Base-by-base conservation (phyloP, 371 early-diverging fungal genomes). In the Chytridium lagenaria region DNA sequence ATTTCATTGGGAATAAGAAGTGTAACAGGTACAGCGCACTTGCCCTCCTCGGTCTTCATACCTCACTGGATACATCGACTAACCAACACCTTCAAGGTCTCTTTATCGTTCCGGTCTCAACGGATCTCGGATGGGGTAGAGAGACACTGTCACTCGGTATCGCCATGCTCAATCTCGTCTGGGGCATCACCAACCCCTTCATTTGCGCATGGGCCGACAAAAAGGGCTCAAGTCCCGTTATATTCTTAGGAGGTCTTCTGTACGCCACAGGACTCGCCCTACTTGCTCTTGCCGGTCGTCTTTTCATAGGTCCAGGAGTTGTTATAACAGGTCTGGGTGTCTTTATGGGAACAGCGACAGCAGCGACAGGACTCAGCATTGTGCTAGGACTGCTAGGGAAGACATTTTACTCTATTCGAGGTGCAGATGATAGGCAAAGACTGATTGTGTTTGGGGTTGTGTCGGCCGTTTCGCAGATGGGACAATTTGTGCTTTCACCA, bases 401-500 rank as follows among this genome's bases (percentile, higher is more conserved):
- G 33, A 40, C 40, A 16, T 66, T n/a, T 33, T 66, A 39, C 49
- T 37, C 66, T 23, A 30, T 40, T 3, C 5, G 66, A 36, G 66
- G 66, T 26, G n/a, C 66, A 19, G 66, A 66, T 28, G 66, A 66
- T 33, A 22, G 44, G 34, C 2, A 30, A 22, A 50, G 68, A 52
- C 38, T 68, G 68, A 52, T 68, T 30, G 37, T 50, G 55, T 72
- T 74, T 52, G 74, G 74, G 5, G 40, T 68, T 37, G 69, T 74
- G 1, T 59, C 69, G n/a, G 67, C 74, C 22, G 34, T 69, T 2
- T 28, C 59, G 1, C 74, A 74, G 55, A 36, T 67, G 2, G 70
- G 70, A 10, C 74, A 74, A 38, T 74, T 74, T 44, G 69, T 59
- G 10, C 67, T 55, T 28, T 10, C 68, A 1, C 74, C 74, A 1